A percentile compares a stretch with the other conserved stretches of the same genome.
Evolutionary conservation across 768 basidiomycete species (phyloP).

Genomic region (Crepidotus variabilis): DNA sequence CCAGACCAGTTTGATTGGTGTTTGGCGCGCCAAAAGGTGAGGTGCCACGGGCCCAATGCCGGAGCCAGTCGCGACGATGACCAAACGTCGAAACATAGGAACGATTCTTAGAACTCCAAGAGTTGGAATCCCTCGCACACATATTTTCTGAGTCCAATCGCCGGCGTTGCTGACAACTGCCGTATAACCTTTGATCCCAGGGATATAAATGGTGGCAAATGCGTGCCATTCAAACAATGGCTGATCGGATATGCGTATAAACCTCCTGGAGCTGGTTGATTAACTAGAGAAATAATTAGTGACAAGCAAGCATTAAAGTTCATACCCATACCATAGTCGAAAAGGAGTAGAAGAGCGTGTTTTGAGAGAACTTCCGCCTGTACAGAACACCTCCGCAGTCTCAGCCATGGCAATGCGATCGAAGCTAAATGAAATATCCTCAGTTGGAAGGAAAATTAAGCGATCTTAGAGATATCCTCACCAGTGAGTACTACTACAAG

Average conservation of each 20-base stretch:
- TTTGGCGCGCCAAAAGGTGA: conserved; percentile 44
- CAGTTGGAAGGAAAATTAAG: background rate
- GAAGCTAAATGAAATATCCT: conserved; percentile 26
- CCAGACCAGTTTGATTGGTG: conserved; percentile 56
- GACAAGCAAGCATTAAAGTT: background rate
- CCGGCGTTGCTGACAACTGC: conserved; percentile 55
- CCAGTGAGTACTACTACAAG: conserved; percentile 48
- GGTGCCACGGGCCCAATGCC: conserved; percentile 61
- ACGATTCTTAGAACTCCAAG: conserved; percentile 54
- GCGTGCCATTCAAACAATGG: conserved; percentile 58
- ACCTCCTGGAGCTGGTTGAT: conserved; percentile 38
- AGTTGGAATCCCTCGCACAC: conserved; percentile 56
- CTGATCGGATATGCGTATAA: conserved; percentile 42
- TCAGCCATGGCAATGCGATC: conserved; percentile 55
- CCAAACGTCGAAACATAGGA: conserved; percentile 49
- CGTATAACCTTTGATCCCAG: conserved; percentile 47
- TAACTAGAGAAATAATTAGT: conserved; percentile 23
- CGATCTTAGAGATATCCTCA: conserved; percentile 6
- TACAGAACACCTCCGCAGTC: conserved; percentile 53
- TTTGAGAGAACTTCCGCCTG: conserved; percentile 48
- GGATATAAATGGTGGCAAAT: conserved; percentile 50
- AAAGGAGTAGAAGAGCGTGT: conserved; percentile 55
- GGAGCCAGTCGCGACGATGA: conserved; percentile 59
- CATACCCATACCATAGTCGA: conserved; percentile 47
- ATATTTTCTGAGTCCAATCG: conserved; percentile 56